These are phyloP conservation scores for Zopfochytrium polystomum DNA, from an alignment of 371 early-diverging fungal genomes.

Conservation along the genomic window DNA sequence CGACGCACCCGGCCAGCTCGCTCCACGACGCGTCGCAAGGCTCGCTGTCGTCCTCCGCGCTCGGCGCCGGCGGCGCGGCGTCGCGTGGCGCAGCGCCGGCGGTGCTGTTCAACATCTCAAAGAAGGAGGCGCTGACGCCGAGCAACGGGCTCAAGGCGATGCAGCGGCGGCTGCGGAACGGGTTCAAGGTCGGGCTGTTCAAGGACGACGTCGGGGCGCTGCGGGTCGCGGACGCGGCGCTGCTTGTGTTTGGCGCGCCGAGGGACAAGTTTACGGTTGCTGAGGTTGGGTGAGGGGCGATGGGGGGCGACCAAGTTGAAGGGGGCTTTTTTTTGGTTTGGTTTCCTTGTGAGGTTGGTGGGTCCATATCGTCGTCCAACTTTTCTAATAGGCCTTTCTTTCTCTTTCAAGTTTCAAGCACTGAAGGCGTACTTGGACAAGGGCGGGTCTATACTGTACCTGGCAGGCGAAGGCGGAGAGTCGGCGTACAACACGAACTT, in stretches of 20 bases:
- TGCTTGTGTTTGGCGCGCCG: constrained; percentile 54
- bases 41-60: not conserved
- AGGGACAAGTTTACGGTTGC: constrained; percentile 53
- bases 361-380: no score
- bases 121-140: constrained; percentile 46
- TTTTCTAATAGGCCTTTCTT: not conserved
- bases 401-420: constrained; percentile 43
- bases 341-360: no score
- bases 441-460: constrained; percentile 56
- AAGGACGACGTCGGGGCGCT: constrained; percentile 50
- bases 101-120: constrained; percentile 46
- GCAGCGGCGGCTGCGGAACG: constrained; percentile 41
- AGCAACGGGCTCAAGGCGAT: constrained; percentile 45
- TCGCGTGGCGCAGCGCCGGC: constrained; percentile 16
- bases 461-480: constrained; percentile 56
- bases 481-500: constrained; percentile 51
- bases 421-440: constrained; percentile 51
- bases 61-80: not conserved
- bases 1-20: not conserved
- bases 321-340: no score
- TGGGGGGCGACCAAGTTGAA: no score
- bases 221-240: constrained; percentile 41
- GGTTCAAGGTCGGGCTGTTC: constrained; percentile 46
- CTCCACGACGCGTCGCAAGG: not conserved
- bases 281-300: constrained; percentile 49